Evolutionary conservation across 768 basidiomycete genomes (phyloP).

Genomic region (Tulasnella sp.): DNA sequence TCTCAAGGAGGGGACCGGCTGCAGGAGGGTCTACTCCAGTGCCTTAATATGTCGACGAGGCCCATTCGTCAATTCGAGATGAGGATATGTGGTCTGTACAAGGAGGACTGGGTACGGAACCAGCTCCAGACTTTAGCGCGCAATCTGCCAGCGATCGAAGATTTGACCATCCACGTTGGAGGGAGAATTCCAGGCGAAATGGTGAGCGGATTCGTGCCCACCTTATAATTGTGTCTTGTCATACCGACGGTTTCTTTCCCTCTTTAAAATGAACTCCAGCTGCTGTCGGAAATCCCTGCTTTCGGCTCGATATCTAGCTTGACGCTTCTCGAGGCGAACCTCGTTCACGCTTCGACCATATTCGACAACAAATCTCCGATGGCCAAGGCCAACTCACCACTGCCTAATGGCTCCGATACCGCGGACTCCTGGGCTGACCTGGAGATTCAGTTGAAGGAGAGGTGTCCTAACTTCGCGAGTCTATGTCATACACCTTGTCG

Average conservation of each 20-base stretch:
- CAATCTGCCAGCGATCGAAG: neutral
- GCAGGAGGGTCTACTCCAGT: neutral
- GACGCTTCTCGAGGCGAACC: neutral
- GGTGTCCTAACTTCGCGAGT: neutral
- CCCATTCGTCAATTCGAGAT: neutral
- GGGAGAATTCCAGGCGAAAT: neutral
- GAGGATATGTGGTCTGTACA: neutral
- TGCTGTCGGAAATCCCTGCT: neutral
- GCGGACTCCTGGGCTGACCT: neutral
- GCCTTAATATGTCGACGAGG: neutral
- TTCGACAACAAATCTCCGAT: neutral
- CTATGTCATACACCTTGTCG: neutral
- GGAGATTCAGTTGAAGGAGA: neutral
- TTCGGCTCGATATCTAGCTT: neutral
- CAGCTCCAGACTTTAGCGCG: neutral
- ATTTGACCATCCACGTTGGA: neutral
- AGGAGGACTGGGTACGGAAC: neutral
- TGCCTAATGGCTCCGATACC: neutral
- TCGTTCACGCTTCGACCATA: neutral
- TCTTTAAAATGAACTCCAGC: neutral
- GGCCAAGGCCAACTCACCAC: neutral
- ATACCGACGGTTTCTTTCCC: neutral
- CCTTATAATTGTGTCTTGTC: too few species aligned
- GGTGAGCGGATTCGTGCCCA: neutral
- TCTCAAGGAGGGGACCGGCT: neutral